Conservation (phyloP, 2,329 filamentous ascomycete species). For the Colletotrichum spinosum region DNA sequence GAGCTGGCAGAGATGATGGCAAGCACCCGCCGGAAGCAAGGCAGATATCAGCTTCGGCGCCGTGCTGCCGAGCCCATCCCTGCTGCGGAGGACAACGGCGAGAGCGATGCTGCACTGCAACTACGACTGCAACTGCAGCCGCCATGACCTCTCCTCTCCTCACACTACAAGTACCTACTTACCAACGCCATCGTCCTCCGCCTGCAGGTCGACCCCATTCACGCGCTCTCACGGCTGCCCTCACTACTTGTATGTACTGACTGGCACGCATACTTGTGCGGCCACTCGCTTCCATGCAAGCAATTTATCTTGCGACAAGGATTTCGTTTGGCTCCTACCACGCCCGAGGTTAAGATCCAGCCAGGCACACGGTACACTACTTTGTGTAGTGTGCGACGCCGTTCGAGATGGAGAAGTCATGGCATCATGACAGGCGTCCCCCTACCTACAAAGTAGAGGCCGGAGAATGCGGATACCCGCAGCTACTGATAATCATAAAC, state of each 20-base stretch:
- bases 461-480: too few species aligned
- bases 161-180: not conserved
- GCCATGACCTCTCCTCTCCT: slow-evolving; percentile 8
- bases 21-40: too few species aligned
- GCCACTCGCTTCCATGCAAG: slow-evolving; percentile 34
- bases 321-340: slow-evolving; percentile 10
- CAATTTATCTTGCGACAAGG: slow-evolving; percentile 23
- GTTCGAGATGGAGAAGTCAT: too few species aligned
- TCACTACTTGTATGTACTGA: too few species aligned
- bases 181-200: not conserved
- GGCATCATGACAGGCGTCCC: not conserved
- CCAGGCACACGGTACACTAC: too few species aligned
- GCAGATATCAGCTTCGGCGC: slow-evolving; percentile 1
- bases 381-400: too few species aligned
- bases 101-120: not conserved
- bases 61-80: too few species aligned
- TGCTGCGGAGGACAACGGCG: too few species aligned
- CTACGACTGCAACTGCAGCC: slow-evolving; percentile 19
- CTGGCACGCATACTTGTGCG: not conserved
- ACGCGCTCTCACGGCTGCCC: slow-evolving; percentile 1
- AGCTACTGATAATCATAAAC: too few species aligned
- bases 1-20: too few species aligned
- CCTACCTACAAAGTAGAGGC: too few species aligned
- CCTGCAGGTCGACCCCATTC: slow-evolving; percentile 15
- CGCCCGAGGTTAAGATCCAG: too few species aligned